Evolutionary conservation across 306 rosid species (phyloP).

Genomic region (Vigna trinervia): DNA sequence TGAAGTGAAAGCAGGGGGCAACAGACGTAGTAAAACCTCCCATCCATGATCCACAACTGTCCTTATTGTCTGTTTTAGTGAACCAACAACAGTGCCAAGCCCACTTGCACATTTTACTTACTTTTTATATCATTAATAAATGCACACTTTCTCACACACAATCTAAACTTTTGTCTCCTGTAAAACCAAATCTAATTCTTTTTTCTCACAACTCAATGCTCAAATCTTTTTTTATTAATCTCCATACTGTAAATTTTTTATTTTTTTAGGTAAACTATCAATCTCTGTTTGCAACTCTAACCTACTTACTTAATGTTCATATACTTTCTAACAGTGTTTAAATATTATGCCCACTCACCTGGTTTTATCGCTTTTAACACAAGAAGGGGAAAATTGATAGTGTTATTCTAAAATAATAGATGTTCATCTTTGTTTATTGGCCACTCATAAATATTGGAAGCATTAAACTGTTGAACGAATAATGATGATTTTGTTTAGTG

Average conservation of each 20-base stretch:
- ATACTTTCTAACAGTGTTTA: neutral
- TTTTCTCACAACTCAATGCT: too few species aligned
- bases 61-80: slow-evolving; percentile 39
- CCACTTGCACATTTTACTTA: slow-evolving; percentile 42
- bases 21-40: neutral
- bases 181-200: neutral
- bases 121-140: neutral
- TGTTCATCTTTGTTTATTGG: neutral
- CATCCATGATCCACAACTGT: slow-evolving; percentile 17
- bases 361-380: neutral
- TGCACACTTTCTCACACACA: neutral
- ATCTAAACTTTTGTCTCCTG: neutral
- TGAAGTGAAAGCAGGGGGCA: slow-evolving; percentile 26
- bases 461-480: neutral
- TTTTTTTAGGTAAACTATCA: too few species aligned
- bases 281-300: neutral
- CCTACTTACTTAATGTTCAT: too few species aligned
- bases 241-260: too few species aligned
- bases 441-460: neutral
- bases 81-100: slow-evolving; percentile 16
- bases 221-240: too few species aligned
- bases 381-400: neutral
- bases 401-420: neutral
- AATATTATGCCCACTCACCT: neutral
- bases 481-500: slow-evolving; percentile 13